Percentiles rank a stretch among this genome's conserved stretches.
Conservation (phyloP, 176 grass and related monocot species). For the Calamus simplicifolius region DNA sequence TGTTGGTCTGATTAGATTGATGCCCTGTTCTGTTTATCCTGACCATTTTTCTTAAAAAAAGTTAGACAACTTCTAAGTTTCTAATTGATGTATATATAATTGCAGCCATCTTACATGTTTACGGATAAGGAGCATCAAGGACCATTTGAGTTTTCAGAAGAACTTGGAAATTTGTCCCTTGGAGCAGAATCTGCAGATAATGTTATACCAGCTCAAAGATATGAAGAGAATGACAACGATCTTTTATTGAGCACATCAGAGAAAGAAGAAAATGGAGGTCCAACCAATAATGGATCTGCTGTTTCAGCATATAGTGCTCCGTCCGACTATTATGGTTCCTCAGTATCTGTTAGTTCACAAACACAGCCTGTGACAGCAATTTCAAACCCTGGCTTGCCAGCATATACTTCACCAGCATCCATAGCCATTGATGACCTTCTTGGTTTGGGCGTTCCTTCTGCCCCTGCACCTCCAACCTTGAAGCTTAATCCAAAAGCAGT, state of each 20-base stretch:
- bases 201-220: conserved; percentile 66
- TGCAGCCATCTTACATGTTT: conserved; percentile 95
- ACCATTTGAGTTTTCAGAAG: conserved; percentile 92
- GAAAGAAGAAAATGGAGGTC: conserved; percentile 72
- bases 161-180: conserved; percentile 58
- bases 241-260: conserved; percentile 91
- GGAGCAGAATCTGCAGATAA: conserved; percentile 57
- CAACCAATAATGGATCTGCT: conserved; percentile 44
- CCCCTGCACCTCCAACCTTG: conserved; percentile 37
- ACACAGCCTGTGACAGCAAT: conserved; percentile 33
- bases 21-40: too few species aligned
- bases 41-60: too few species aligned
- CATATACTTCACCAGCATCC: conserved; percentile 34
- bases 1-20: too few species aligned
- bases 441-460: conserved; percentile 48
- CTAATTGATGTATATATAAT: conserved; percentile 25
- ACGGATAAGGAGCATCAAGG: conserved; percentile 95
- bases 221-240: conserved; percentile 97
- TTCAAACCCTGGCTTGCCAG: conserved; percentile 28
- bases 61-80: background rate
- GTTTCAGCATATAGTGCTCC: conserved; percentile 84
- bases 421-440: conserved; percentile 91
- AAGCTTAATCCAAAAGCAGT: conserved; percentile 69
- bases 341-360: conserved; percentile 40
- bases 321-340: conserved; percentile 34